phyloP scores from a whole-genome alignment of 208 protist genomes.

The Trypanosoma boissoni region DNA sequence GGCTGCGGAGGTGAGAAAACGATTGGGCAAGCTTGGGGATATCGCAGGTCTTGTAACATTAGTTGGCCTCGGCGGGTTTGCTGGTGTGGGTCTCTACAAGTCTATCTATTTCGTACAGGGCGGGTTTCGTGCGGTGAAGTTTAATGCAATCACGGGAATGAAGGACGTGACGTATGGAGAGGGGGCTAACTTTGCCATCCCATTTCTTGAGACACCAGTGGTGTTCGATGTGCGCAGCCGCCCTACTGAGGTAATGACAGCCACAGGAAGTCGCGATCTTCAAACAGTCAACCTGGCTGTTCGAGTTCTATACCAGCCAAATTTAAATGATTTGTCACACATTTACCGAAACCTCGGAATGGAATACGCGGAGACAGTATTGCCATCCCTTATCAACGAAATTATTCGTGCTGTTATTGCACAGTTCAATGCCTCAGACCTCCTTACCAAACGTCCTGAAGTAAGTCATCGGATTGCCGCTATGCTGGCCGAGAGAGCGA shows the following conservation, averaged over 20 bases:
- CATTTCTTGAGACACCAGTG: constrained; percentile 95
- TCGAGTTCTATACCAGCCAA: constrained; percentile 97
- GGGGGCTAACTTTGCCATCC: constrained; percentile 96
- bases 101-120: constrained; percentile 95
- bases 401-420: constrained; percentile 98
- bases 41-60: constrained; percentile 59
- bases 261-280: constrained; percentile 94
- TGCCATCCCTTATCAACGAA: constrained; percentile 99
- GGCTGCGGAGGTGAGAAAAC: constrained; percentile 56
- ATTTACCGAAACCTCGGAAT: constrained; percentile 95
- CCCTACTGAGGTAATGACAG: constrained; percentile 84
- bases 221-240: constrained; percentile 96
- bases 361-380: constrained; percentile 97
- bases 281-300: constrained; percentile 99
- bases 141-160: constrained; percentile 95
- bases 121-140: constrained; percentile 97
- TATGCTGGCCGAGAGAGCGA: constrained; percentile 92
- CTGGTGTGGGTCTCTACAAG: constrained; percentile 73
- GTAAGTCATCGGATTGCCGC: constrained; percentile 91
- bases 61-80: constrained; percentile 43
- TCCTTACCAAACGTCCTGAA: constrained; percentile 96
- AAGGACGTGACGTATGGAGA: constrained; percentile 91
- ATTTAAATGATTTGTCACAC: constrained; percentile 85
- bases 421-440: constrained; percentile 98
- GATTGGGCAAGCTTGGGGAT: constrained; percentile 68